A percentile compares a stretch with the other conserved stretches of the same genome.
These are phyloP conservation scores for Tetracladium marchalianum DNA, from an alignment of 495 filamentous ascomycete species.

Conservation along the genomic window DNA sequence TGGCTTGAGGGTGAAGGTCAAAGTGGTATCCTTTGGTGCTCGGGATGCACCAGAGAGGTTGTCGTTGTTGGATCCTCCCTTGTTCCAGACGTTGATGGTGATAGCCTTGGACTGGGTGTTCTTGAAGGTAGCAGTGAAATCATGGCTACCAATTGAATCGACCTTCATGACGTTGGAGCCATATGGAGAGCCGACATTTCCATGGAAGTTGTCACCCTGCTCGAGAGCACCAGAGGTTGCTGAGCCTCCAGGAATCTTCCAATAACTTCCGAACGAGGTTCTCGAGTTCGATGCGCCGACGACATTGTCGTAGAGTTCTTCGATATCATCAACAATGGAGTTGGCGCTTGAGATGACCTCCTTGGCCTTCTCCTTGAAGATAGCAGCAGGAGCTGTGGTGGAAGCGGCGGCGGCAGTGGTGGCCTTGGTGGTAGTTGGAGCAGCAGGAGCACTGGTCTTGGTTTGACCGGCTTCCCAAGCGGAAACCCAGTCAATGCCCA, in stretches of 20 bases:
- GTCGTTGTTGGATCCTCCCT: constrained; percentile 27
- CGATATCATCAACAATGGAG: background rate
- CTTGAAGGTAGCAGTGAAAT: constrained; percentile 36
- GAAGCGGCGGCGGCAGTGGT: background rate
- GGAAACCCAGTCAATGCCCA: constrained; percentile 19
- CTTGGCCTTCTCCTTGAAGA: background rate
- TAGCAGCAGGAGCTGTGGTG: background rate
- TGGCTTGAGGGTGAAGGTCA: constrained; percentile 31
- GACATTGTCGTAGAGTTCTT: constrained; percentile 1
- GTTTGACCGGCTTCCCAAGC: constrained; percentile 12
- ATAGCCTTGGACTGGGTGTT: constrained; percentile 29
- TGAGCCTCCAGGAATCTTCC: background rate
- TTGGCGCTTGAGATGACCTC: background rate
- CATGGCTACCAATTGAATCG: constrained; percentile 27
- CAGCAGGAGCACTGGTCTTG: background rate
- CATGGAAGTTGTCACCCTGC: constrained; percentile 27
- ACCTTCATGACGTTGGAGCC: constrained; percentile 45
- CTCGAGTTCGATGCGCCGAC: constrained; percentile 8
- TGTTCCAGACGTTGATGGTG: constrained; percentile 45
- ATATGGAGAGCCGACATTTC: constrained; percentile 41
- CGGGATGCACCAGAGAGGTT: constrained; percentile 20
- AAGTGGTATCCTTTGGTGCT: constrained; percentile 31
- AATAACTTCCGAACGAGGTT: constrained; percentile 2
- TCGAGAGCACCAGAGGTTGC: constrained; percentile 8
- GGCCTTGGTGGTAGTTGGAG: background rate